A percentile compares a stretch with the other conserved stretches of the same genome.
These are phyloP conservation scores for Tricholoma terreum DNA, from an alignment of 768 basidiomycete genomes.

Conservation along the genomic window DNA sequence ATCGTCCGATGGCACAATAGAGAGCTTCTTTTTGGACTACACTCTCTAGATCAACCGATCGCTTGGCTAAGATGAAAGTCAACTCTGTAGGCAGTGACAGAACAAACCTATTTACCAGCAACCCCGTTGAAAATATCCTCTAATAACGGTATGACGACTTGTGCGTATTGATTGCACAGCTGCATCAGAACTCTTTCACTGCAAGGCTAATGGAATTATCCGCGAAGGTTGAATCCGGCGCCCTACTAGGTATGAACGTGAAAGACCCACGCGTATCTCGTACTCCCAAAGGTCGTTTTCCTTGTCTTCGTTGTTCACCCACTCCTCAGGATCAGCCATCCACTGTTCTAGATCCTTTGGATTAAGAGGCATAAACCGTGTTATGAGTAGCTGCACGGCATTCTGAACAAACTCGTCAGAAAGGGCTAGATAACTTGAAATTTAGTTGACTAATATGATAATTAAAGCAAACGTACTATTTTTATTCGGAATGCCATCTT, in stretches of 20 bases:
- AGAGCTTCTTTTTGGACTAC: conserved; percentile 82
- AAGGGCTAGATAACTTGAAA: conserved; percentile 41
- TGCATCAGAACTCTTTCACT: conserved; percentile 90
- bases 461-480: conserved; percentile 41
- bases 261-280: conserved; percentile 71
- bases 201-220: conserved; percentile 59
- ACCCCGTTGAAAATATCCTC: conserved; percentile 55
- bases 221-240: background rate
- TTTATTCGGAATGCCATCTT: conserved; percentile 56
- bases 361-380: conserved; percentile 81
- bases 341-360: conserved; percentile 79
- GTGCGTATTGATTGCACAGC: conserved; percentile 64
- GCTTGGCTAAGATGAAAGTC: conserved; percentile 34
- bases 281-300: conserved; percentile 93
- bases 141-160: conserved; percentile 68
- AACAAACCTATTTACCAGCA: conserved; percentile 44
- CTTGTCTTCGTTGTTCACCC: conserved; percentile 86
- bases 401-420: conserved; percentile 70
- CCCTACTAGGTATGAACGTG: background rate
- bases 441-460: background rate
- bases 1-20: conserved; percentile 88
- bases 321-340: conserved; percentile 91
- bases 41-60: conserved; percentile 49
- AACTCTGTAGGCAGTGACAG: background rate
- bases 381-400: conserved; percentile 73